A percentile compares a stretch with the other conserved stretches of the same genome.
phyloP scores from a whole-genome alignment of 1,284 basidiomycete genomes.

The Pyrrhoderma noxium region DNA sequence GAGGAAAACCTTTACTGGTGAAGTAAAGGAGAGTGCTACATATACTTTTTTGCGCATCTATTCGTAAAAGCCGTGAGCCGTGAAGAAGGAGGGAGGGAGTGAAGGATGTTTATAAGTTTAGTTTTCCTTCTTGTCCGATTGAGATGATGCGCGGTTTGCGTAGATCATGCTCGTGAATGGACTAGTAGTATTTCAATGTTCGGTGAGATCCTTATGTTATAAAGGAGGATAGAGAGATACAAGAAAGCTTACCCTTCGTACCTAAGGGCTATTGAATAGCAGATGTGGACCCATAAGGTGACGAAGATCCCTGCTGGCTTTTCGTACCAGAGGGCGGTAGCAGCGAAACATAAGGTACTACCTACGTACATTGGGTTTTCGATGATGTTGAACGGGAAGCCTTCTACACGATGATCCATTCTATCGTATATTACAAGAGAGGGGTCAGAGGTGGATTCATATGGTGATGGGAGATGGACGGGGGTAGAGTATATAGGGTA shows the following conservation, averaged over 20 bases:
- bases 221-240: background rate
- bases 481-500: no score
- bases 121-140: conserved; percentile 30
- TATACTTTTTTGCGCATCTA: no score
- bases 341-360: conserved; percentile 81
- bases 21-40: no score
- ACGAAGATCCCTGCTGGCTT: conserved; percentile 74
- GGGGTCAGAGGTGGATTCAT: no score
- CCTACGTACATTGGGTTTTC: conserved; percentile 96
- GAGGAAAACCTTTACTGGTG: background rate
- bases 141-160: conserved; percentile 39
- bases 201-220: no score
- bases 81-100: no score
- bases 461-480: no score
- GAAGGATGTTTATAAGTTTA: conserved; percentile 11
- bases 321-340: conserved; percentile 81
- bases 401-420: conserved; percentile 80
- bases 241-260: conserved; percentile 71
- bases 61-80: background rate
- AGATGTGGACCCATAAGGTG: conserved; percentile 70
- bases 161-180: conserved; percentile 84
- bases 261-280: conserved; percentile 76
- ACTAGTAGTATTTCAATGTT: conserved; percentile 30
- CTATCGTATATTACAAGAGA: background rate
- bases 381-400: conserved; percentile 94